Percentiles rank a stretch among this genome's conserved stretches.
These are phyloP conservation scores for Sinapis alba DNA, from an alignment of 441 rosid species.

Conservation along the genomic window DNA sequence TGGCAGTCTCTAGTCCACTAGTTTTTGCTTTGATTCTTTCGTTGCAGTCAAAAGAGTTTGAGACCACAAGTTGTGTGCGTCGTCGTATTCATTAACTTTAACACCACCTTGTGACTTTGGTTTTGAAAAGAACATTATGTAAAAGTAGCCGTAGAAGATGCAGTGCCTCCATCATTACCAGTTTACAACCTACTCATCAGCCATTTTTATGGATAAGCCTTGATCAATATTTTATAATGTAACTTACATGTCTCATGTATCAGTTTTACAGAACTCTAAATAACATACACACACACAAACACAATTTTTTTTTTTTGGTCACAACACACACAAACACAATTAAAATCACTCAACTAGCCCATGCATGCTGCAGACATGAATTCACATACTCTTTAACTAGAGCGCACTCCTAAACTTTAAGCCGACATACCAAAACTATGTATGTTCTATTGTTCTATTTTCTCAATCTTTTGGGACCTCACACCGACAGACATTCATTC, in stretches of 20 bases:
- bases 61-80: slow-evolving; percentile 10
- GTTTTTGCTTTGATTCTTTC: slow-evolving; percentile 11
- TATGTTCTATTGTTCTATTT: not conserved
- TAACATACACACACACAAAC: not conserved
- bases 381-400: not conserved
- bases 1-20: slow-evolving; percentile 25
- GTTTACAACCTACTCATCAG: not conserved
- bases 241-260: not conserved
- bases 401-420: not conserved
- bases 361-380: not conserved
- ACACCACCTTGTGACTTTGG: slow-evolving; percentile 7
- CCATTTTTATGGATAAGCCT: not conserved
- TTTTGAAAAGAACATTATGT: not conserved
- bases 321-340: not conserved
- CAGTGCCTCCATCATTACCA: not conserved
- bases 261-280: not conserved
- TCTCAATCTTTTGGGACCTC: not conserved
- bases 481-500: not conserved
- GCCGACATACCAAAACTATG: not conserved
- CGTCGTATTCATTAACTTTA: slow-evolving; percentile 3
- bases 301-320: no score
- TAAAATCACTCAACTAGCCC: not conserved
- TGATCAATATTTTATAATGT: not conserved
- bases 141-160: not conserved
- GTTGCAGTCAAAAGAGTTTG: slow-evolving; percentile 19